Evolutionary conservation across 202 grass and related monocot genomes (phyloP), one percentile per base, ranked within the genome.

Genomic region (Musa balbisiana): DNA sequence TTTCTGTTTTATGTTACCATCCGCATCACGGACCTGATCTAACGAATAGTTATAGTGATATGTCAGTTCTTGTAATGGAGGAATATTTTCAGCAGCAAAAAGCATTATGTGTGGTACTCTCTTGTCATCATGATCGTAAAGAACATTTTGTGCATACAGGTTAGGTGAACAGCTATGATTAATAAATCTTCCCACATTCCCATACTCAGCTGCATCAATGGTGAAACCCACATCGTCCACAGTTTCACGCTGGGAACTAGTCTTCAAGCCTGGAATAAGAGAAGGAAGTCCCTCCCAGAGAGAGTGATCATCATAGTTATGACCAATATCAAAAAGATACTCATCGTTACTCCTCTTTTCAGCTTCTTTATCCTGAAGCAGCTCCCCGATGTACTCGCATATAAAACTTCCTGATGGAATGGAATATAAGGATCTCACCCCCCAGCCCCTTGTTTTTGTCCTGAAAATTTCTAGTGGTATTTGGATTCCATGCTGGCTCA

Each of bases 131-230:
- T 97, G 90, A 54, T 97, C 88, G 73, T 84, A 87, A 43, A 93
- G 79, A 81, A 97, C 88, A 52, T 89, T 91, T 68, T 97, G 93
- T 50, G 76, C 71, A 69, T 84, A 91, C 29, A 97, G 86, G 84
- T 97, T 93, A 8, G 90, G 93, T 17, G 86, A 88, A 72, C 88
- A 93, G 67, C 93, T 93, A 49, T 87, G 93, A 55, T 89, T 97
- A 72, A 92, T 92, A 80, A 97, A 97, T 73, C 88, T 87, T 73
- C 90, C 93, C 43, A 86, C 76, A 78, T 89, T 91, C 76, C 88
- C 93, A 54, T 77, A 84, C 55, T 85, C 67, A 17, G 69, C 17
- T 51, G 93, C 82, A 84, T 97, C 88, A 75, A 93, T 81, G 14
- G 80, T 89, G 86, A 87, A 93, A 24, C 83, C 75, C 58, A 81